Percentiles rank a stretch among this genome's conserved stretches.
phyloP scores from a whole-genome alignment of 768 basidiomycete genomes.

The Piloderma croceum region DNA sequence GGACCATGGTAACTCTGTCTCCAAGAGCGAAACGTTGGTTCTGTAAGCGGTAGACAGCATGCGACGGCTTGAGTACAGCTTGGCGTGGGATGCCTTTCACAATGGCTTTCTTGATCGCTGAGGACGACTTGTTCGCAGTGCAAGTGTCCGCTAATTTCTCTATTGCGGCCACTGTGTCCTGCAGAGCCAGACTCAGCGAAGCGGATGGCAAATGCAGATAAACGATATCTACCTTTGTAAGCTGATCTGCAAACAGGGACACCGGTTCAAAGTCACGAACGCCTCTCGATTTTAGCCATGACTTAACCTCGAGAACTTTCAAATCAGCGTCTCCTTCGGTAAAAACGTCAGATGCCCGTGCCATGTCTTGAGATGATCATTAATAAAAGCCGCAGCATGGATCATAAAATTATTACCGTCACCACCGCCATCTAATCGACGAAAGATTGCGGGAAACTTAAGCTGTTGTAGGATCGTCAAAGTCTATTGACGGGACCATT shows the following conservation, averaged over 20 bases:
- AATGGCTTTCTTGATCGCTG: constrained; percentile 82
- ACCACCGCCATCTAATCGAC: constrained; percentile 52
- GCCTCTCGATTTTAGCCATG: constrained; percentile 83
- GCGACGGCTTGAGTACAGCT: constrained; percentile 88
- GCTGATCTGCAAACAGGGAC: constrained; percentile 84
- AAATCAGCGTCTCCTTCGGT: constrained; percentile 56
- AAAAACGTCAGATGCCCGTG: constrained; percentile 55
- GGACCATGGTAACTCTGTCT: constrained; percentile 93
- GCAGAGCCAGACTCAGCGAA: constrained; percentile 2
- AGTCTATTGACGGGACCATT: neutral
- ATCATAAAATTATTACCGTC: too few relatives aligned
- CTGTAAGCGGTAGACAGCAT: constrained; percentile 84
- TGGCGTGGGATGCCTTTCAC: constrained; percentile 91
- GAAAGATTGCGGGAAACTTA: constrained; percentile 82
- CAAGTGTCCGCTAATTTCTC: constrained; percentile 71
- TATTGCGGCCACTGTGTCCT: constrained; percentile 77
- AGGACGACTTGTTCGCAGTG: constrained; percentile 50
- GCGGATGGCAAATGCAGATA: neutral
- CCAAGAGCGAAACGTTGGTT: constrained; percentile 85
- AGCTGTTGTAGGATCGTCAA: constrained; percentile 33
- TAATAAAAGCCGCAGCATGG: constrained; percentile 23
- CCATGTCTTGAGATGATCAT: constrained; percentile 75
- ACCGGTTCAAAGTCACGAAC: constrained; percentile 91
- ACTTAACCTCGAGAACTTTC: constrained; percentile 68
- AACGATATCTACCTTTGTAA: constrained; percentile 63